Evolutionary conservation across 257 asterid genomes (phyloP), one percentile per base, ranked within the genome.

Genomic region (Paraleonurus japonicus): DNA sequence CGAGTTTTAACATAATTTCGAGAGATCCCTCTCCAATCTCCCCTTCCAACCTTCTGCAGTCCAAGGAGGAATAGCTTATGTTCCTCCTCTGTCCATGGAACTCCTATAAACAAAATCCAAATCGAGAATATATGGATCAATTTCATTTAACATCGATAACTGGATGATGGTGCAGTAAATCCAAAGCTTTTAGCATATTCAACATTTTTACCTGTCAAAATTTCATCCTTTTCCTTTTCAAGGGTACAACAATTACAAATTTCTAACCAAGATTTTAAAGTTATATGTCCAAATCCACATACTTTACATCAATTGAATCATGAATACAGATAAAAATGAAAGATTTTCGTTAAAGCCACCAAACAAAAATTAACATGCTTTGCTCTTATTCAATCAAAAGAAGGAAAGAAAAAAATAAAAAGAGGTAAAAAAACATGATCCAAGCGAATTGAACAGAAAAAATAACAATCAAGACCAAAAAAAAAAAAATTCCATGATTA

Each of bases 11-110:
- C 97, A 37, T 82, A 92, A 61, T 90, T 92, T 75, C 88, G 79
- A 3, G 98, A 92, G 63, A 92, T 92, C 55, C 96, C 96, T 81
- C 90, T 88, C 96, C 96, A 90, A 51, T 92, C 96, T 30, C 98
- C 97, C 78, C 82, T 90, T 39, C 98, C 97, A 6, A 85, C 89
- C 74, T 82, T 88, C 81, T 90, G 82, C 77, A 90, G 77, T 73
- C 98, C 97, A 75, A 88, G 35, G 22, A 92, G 89, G 90, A 90
- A 92, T 68, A 86, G 72, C 79, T 80, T 92, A 73, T 92, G 96
- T 71, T 92, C 98, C 43, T 85, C 97, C 82, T 92, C 97, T 13
- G 96, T 85, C 97, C 97, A 92, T 50, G 96, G 93, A 70, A 87
- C 87, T 76, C 98, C 98, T 92, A 57, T 28, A 65, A 70, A 30